These are phyloP conservation scores for Trichodelitschia bisporula DNA, from an alignment of 495 filamentous ascomycete genomes.

Conservation along the genomic window DNA sequence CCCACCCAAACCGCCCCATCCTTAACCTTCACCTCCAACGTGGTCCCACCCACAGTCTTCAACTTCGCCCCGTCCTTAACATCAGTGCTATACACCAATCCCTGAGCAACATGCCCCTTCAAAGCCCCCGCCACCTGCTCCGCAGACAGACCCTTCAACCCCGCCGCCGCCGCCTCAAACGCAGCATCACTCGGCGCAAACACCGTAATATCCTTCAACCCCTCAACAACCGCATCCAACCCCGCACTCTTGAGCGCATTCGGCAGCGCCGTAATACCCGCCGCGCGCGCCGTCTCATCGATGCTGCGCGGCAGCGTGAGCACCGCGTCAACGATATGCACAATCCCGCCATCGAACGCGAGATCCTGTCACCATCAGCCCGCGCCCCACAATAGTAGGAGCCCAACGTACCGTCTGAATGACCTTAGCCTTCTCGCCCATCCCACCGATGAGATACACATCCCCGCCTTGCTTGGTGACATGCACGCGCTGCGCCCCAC, in stretches of 20 bases:
- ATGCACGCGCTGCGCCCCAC: too few relatives aligned
- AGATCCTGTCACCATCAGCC: too few relatives aligned
- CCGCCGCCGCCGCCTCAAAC: constrained; percentile 32
- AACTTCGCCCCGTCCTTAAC: constrained; percentile 23
- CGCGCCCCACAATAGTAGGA: too few relatives aligned
- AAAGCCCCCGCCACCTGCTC: constrained; percentile 25
- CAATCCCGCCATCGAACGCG: constrained; percentile 33
- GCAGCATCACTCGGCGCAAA: constrained; percentile 36
- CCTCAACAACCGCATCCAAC: constrained; percentile 19
- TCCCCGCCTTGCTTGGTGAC: too few relatives aligned
- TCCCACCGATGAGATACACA: too few relatives aligned
- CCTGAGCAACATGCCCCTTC: constrained; percentile 28
- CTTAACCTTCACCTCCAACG: constrained; percentile 25
- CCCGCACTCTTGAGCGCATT: constrained; percentile 27
- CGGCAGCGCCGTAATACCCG: constrained; percentile 28
- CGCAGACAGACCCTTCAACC: constrained; percentile 21
- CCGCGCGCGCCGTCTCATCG: constrained; percentile 21
- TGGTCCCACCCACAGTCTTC: constrained; percentile 19
- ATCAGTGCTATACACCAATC: constrained; percentile 24
- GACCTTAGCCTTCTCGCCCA: too few relatives aligned
- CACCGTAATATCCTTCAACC: constrained; percentile 28
- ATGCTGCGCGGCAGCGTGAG: constrained; percentile 30
- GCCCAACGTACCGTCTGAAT: too few relatives aligned
- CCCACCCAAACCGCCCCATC: constrained; percentile 29
- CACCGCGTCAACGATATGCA: constrained; percentile 38